A percentile compares a stretch with the other conserved stretches of the same genome.
phyloP scores from a whole-genome alignment of 192 early-diverging fungal genomes.

The Entomortierella lignicola region DNA sequence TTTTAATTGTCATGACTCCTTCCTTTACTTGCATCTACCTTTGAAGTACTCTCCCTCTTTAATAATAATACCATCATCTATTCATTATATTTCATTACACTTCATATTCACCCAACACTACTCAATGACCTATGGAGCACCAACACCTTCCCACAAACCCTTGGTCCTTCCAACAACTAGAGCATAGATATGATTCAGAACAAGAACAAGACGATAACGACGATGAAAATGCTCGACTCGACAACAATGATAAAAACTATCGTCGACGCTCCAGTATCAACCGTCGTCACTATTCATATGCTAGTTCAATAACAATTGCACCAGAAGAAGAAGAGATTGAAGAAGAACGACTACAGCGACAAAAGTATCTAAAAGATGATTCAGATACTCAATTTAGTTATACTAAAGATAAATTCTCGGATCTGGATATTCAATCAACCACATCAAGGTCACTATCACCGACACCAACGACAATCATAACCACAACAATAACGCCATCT shows the following conservation, averaged over 20 bases:
- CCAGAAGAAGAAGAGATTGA: slow-evolving; percentile 4
- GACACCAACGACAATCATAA: neutral
- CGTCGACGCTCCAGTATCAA: slow-evolving; percentile 9
- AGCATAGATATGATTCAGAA: neutral
- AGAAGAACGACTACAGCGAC: too few species aligned
- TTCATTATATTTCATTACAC: neutral
- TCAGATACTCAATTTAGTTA: neutral
- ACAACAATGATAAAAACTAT: neutral
- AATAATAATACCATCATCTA: too few species aligned
- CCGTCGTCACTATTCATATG: slow-evolving; percentile 20
- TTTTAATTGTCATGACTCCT: slow-evolving; percentile 10
- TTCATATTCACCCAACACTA: neutral
- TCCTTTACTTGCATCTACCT: neutral
- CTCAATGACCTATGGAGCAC: slow-evolving; percentile 9
- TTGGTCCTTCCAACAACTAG: slow-evolving; percentile 27
- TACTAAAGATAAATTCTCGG: neutral
- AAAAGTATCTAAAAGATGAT: neutral
- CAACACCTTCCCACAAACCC: slow-evolving; percentile 18
- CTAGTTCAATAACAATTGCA: slow-evolving; percentile 16
- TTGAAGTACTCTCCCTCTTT: neutral
- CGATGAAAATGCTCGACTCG: neutral
- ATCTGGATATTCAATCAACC: neutral
- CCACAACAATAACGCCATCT: neutral
- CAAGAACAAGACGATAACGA: too few species aligned
- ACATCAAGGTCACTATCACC: too few species aligned